These are phyloP conservation scores for Pythium graminicola DNA, from an alignment of 352 stramenopile genomes.

Conservation along the genomic window DNA sequence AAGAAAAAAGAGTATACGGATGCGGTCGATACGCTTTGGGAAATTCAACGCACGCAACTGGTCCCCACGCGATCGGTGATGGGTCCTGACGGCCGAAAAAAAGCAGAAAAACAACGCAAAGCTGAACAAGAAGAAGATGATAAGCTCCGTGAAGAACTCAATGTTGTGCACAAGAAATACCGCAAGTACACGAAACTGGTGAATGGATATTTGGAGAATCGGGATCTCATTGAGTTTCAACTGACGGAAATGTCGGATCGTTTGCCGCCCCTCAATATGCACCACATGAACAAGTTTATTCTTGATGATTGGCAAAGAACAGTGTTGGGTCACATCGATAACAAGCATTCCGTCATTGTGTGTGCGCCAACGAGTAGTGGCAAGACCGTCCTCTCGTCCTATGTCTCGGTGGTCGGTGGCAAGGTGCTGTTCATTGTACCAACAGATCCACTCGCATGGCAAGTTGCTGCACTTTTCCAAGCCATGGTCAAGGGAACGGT, in stretches of 20 bases:
- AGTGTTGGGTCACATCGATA: constrained; percentile 93
- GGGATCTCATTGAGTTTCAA: constrained; percentile 82
- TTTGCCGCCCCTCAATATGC: constrained; percentile 81
- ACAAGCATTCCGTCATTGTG: constrained; percentile 95
- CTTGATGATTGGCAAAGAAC: constrained; percentile 97
- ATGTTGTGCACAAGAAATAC: constrained; percentile 82
- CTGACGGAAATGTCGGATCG: constrained; percentile 85
- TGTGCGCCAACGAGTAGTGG: constrained; percentile 96
- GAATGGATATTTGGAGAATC: constrained; percentile 56
- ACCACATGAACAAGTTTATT: constrained; percentile 91
- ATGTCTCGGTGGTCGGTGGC: constrained; percentile 71
- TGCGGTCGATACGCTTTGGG: constrained; percentile 80
- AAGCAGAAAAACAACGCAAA: constrained; percentile 61
- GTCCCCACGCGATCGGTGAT: constrained; percentile 34
- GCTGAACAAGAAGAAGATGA: constrained; percentile 70
- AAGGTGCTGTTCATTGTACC: constrained; percentile 90
- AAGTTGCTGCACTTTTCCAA: constrained; percentile 98
- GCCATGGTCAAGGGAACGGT: constrained; percentile 96
- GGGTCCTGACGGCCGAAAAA: constrained; percentile 44
- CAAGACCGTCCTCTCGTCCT: constrained; percentile 92
- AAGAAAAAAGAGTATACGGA: constrained; percentile 84
- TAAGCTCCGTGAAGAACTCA: constrained; percentile 55
- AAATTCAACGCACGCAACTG: constrained; percentile 77
- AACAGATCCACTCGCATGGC: constrained; percentile 97
- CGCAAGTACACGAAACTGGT: constrained; percentile 80